Conservation (phyloP, 768 basidiomycete species). For the Termitomyces sp. region DNA sequence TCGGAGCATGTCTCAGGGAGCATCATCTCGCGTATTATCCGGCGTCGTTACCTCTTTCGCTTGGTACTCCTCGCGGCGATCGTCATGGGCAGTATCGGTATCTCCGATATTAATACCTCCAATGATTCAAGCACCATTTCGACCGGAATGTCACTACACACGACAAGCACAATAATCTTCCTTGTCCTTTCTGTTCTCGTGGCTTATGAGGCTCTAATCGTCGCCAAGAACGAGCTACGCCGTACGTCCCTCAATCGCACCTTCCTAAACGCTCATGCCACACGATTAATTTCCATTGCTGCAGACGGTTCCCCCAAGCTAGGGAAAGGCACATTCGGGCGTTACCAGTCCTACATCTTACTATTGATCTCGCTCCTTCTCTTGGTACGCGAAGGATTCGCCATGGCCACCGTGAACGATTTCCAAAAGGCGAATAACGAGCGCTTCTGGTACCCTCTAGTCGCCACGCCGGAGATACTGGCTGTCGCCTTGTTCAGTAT, state of each 20-base stretch:
- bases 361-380: conserved; percentile 16
- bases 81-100: conserved; percentile 17
- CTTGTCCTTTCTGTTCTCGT: conserved; percentile 17
- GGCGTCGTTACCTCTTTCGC: conserved; percentile 14
- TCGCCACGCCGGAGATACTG: conserved; percentile 19
- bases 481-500: conserved; percentile 15
- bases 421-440: conserved; percentile 14
- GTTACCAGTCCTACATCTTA: conserved; percentile 16
- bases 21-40: conserved; percentile 6
- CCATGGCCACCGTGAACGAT: conserved; percentile 15
- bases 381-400: conserved; percentile 17
- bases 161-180: conserved; percentile 18
- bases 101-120: conserved; percentile 8
- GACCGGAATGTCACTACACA: conserved; percentile 6
- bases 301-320: not conserved
- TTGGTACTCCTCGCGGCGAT: conserved; percentile 8
- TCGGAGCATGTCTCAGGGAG: not conserved
- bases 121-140: conserved; percentile 4
- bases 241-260: not conserved
- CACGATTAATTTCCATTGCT: not conserved
- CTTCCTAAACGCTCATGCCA: not conserved
- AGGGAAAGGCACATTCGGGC: conserved; percentile 8
- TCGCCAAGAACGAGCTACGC: conserved; percentile 2
- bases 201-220: conserved; percentile 13
- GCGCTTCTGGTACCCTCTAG: conserved; percentile 21